Evolutionary conservation across 2,329 filamentous ascomycete species (phyloP).

Genomic region (Phaeosphaeria sp.): DNA sequence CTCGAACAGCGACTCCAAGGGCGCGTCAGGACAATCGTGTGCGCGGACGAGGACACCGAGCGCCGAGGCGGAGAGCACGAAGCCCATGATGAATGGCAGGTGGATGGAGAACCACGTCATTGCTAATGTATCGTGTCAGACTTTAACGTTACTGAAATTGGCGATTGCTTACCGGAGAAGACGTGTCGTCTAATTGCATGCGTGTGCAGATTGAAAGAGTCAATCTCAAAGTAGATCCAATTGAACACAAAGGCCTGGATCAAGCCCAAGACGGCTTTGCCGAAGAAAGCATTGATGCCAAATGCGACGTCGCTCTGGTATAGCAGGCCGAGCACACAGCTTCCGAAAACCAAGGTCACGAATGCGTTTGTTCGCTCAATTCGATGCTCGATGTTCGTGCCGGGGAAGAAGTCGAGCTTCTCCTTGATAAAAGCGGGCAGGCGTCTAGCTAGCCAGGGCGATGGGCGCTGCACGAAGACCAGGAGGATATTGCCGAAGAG

Average conservation of each 20-base stretch:
- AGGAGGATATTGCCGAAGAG: slow-evolving; percentile 56
- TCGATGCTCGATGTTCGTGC: slow-evolving; percentile 70
- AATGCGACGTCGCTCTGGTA: slow-evolving; percentile 63
- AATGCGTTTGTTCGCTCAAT: slow-evolving; percentile 71
- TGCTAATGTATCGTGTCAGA: slow-evolving; percentile 39
- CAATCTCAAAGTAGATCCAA: slow-evolving; percentile 71
- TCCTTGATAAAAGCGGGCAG: slow-evolving; percentile 30
- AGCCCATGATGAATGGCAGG: slow-evolving; percentile 68
- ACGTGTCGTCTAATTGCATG: slow-evolving; percentile 67
- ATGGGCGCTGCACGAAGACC: slow-evolving; percentile 46
- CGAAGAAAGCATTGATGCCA: slow-evolving; percentile 66
- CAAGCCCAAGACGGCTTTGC: slow-evolving; percentile 66
- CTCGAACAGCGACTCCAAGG: slow-evolving; percentile 58
- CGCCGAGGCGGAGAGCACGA: slow-evolving; percentile 66
- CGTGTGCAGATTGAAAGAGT: slow-evolving; percentile 61
- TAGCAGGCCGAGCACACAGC: slow-evolving; percentile 67
- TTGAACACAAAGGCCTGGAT: slow-evolving; percentile 67
- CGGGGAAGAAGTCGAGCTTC: slow-evolving; percentile 66
- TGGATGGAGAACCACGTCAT: slow-evolving; percentile 64
- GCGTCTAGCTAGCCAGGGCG: slow-evolving; percentile 17
- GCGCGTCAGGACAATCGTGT: slow-evolving; percentile 59
- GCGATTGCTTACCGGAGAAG: slow-evolving; percentile 46
- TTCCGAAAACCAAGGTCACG: slow-evolving; percentile 69
- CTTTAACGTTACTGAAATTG: not conserved
- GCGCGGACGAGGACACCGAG: slow-evolving; percentile 66